phyloP scores from a whole-genome alignment of 371 early-diverging fungal genomes.

The Actinomucor elegans region DNA sequence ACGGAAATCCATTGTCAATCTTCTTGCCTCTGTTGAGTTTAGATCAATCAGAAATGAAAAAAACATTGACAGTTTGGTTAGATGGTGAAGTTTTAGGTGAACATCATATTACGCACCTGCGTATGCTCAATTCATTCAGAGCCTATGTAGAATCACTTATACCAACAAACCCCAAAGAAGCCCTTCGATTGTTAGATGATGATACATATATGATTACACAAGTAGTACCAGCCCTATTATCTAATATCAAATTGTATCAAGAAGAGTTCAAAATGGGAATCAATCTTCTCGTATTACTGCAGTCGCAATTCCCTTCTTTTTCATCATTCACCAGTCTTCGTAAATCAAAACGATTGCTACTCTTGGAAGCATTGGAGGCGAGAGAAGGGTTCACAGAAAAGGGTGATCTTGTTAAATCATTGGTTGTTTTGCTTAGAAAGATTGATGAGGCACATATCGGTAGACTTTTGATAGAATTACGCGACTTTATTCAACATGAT shows the following conservation, averaged over 20 bases:
- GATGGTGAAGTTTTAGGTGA: conserved; percentile 23
- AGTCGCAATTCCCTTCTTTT: conserved; percentile 42
- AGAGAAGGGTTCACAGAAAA: conserved; percentile 22
- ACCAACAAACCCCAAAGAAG: conserved; percentile 46
- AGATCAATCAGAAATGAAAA: conserved; percentile 25
- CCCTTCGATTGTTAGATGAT: conserved; percentile 53
- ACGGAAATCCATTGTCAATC: conserved; percentile 82
- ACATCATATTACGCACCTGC: conserved; percentile 62
- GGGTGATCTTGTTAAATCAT: conserved; percentile 15
- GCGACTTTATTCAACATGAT: neutral
- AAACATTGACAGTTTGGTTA: conserved; percentile 34
- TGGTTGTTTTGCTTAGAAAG: conserved; percentile 30
- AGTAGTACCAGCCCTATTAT: conserved; percentile 38
- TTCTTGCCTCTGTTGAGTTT: conserved; percentile 43
- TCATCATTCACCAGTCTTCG: conserved; percentile 34
- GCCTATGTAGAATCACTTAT: conserved; percentile 48
- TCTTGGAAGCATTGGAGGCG: conserved; percentile 52
- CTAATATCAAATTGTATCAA: conserved; percentile 51
- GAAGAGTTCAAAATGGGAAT: conserved; percentile 50
- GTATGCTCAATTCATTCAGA: conserved; percentile 78
- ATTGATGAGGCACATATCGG: conserved; percentile 19
- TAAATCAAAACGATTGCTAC: conserved; percentile 52
- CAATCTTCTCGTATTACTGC: conserved; percentile 49
- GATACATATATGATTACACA: conserved; percentile 49
- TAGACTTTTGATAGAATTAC: conserved; percentile 7